Conservation (phyloP, 2,329 filamentous ascomycete species). For the Chrysosporium keratinophilum region DNA sequence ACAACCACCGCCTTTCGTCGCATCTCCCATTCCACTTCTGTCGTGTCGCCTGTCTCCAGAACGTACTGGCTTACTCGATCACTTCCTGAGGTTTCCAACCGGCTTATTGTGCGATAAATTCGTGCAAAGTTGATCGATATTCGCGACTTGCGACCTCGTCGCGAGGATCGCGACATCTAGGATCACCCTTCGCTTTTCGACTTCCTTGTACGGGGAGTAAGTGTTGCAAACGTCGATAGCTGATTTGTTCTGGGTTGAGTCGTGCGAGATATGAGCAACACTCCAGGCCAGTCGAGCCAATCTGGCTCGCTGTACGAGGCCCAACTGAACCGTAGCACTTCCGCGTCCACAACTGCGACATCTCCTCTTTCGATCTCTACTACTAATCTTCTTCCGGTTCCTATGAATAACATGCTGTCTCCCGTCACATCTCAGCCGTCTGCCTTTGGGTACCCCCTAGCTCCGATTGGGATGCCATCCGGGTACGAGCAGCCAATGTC, state of each 20-base stretch:
- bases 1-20: background rate
- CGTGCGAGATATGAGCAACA: conserved; percentile 1
- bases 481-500: conserved; percentile 22
- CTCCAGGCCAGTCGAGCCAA: conserved; percentile 12
- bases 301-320: conserved; percentile 11
- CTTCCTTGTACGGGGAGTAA: background rate
- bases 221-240: background rate
- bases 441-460: conserved; percentile 31
- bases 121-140: background rate
- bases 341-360: background rate
- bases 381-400: conserved; percentile 28
- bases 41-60: background rate
- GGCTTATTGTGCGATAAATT: background rate
- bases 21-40: background rate
- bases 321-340: conserved; percentile 12
- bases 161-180: conserved; percentile 13
- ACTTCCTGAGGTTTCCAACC: background rate
- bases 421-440: conserved; percentile 28
- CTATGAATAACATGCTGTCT: conserved; percentile 31
- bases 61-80: background rate
- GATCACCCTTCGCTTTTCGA: background rate
- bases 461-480: conserved; percentile 30
- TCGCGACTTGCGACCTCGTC: conserved; percentile 12
- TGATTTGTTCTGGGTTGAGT: background rate
- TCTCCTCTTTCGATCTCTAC: conserved; percentile 16